Conservation (phyloP, 495 filamentous ascomycete species). For the Acidiella bohemica region DNA sequence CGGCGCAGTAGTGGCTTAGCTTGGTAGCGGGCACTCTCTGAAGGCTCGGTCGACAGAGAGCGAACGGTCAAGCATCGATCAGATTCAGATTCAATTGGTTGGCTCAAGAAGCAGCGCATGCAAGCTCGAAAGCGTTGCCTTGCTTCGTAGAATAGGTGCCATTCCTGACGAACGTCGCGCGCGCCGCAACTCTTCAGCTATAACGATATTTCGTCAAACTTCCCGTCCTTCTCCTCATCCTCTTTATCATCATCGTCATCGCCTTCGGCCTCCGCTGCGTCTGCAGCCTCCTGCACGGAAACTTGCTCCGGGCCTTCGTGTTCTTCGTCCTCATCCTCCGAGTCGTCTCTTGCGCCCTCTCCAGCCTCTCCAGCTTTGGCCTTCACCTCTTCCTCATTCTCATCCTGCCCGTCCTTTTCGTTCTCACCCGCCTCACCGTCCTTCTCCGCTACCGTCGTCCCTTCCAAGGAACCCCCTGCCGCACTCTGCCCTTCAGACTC, state of each 20-base stretch:
- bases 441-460: conserved; percentile 1
- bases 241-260: background rate
- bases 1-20: no score
- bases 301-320: background rate
- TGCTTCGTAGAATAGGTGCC: no score
- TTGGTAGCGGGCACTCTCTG: no score
- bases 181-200: no score
- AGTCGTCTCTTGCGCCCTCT: background rate
- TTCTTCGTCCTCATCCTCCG: conserved; percentile 1
- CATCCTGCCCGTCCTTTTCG: background rate
- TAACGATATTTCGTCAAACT: conserved; percentile 4
- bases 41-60: no score
- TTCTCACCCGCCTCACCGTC: background rate
- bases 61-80: no score
- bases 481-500: background rate
- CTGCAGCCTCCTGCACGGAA: conserved; percentile 1
- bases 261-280: background rate
- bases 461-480: background rate
- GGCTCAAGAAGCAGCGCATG: no score
- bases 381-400: background rate
- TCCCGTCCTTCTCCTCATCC: conserved; percentile 1
- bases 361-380: background rate
- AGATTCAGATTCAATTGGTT: no score
- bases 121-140: no score
- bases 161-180: no score